A percentile compares a stretch with the other conserved stretches of the same genome.
phyloP scores from a whole-genome alignment of 306 rosid species.

The Vachellia pachyceras region DNA sequence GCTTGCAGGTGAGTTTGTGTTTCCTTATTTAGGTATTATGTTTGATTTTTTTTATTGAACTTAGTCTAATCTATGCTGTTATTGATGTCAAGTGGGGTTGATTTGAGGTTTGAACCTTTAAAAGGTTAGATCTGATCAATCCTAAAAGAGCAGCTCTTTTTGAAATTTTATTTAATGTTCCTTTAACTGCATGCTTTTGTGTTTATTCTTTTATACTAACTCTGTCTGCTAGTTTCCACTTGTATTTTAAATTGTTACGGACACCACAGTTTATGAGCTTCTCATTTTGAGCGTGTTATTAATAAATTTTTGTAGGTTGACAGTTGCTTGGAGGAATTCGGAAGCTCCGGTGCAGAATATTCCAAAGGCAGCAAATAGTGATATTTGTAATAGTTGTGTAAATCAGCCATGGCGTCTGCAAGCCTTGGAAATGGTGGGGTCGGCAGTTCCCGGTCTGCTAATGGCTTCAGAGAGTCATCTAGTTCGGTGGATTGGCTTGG shows the following conservation, averaged over 20 bases:
- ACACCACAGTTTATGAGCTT: neutral
- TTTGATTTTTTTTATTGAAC: neutral
- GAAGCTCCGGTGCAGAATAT: slow-evolving; percentile 32
- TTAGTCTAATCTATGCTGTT: neutral
- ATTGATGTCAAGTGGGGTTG: neutral
- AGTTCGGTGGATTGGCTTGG: slow-evolving; percentile 98
- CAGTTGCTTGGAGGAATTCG: slow-evolving; percentile 47
- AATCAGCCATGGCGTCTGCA: slow-evolving; percentile 77
- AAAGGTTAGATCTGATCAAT: slow-evolving; percentile 47
- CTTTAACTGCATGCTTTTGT: neutral
- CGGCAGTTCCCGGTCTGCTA: slow-evolving; percentile 89
- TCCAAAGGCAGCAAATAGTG: slow-evolving; percentile 35
- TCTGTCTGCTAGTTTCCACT: neutral
- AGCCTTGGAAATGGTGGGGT: slow-evolving; percentile 87
- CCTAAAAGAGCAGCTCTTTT: slow-evolving; percentile 8
- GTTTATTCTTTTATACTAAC: neutral
- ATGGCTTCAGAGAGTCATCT: slow-evolving; percentile 83
- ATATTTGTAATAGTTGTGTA: slow-evolving; percentile 29
- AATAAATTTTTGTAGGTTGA: slow-evolving; percentile 41
- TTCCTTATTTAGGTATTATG: neutral
- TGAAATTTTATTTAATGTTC: neutral
- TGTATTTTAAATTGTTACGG: slow-evolving; percentile 11
- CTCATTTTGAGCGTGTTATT: slow-evolving; percentile 9
- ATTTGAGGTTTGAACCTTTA: neutral
- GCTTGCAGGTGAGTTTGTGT: slow-evolving; percentile 46